These are phyloP conservation scores for Golovinomyces cichoracearum DNA, from an alignment of 2,329 filamentous ascomycete genomes.

Conservation along the genomic window DNA sequence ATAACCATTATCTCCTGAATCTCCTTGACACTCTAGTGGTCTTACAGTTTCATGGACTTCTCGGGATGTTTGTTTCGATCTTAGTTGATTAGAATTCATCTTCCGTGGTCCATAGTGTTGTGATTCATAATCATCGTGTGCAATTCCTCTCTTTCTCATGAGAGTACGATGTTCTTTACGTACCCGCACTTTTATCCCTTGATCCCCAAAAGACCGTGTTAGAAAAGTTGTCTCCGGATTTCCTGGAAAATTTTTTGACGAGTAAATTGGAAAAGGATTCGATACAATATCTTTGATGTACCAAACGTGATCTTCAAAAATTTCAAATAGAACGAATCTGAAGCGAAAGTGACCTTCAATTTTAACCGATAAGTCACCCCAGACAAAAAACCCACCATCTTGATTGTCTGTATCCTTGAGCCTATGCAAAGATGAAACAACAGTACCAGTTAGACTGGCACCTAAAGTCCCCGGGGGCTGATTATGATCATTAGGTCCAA, in stretches of 20 bases:
- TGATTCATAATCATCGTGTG: constrained; percentile 14
- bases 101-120: constrained; percentile 8
- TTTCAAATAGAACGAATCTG: constrained; percentile 54
- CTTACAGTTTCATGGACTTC: constrained; percentile 4
- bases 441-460: constrained; percentile 39
- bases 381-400: constrained; percentile 76
- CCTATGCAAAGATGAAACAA: constrained; percentile 58
- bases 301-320: constrained; percentile 18
- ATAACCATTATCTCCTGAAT: constrained; percentile 4
- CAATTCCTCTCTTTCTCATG: constrained; percentile 13
- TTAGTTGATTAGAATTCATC: constrained; percentile 2
- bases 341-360: constrained; percentile 46
- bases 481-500: constrained; percentile 19
- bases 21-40: constrained; percentile 4
- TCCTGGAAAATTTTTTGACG: constrained; percentile 47
- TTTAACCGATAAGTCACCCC: constrained; percentile 61
- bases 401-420: constrained; percentile 52
- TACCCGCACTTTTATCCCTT: constrained; percentile 58
- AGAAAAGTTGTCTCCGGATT: constrained; percentile 60
- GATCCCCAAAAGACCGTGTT: constrained; percentile 61
- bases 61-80: constrained; percentile 2
- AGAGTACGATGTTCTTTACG: constrained; percentile 50
- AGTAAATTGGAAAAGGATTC: constrained; percentile 38
- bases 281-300: constrained; percentile 23
- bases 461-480: constrained; percentile 17